Percentiles rank a stretch among this genome's conserved stretches.
Evolutionary conservation across 495 filamentous ascomycete species (phyloP).

Genomic region (Tuber melanosporum): DNA sequence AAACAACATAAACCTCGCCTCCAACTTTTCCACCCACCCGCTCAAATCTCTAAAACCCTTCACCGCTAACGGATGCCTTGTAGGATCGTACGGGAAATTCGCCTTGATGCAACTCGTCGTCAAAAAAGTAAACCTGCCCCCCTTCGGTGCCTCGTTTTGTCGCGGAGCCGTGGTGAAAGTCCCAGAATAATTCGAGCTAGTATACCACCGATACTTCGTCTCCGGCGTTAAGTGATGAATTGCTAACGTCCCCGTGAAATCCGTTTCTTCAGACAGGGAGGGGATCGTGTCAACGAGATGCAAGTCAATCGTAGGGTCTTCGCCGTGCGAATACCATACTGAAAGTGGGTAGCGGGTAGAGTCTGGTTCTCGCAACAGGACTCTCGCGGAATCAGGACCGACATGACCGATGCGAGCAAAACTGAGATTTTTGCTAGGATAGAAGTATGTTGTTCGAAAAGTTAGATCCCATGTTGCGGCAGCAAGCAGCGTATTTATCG

Average conservation of each 20-base stretch:
- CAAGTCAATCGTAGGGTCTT: conserved; percentile 39
- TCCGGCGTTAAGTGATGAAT: conserved; percentile 53
- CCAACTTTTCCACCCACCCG: conserved; percentile 43
- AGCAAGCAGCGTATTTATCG: conserved; percentile 63
- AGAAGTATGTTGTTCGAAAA: conserved; percentile 58
- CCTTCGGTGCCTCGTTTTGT: conserved; percentile 53
- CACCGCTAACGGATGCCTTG: conserved; percentile 73
- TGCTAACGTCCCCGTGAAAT: conserved; percentile 65
- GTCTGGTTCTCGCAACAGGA: conserved; percentile 80
- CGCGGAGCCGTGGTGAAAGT: conserved; percentile 67
- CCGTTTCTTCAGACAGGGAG: conserved; percentile 62
- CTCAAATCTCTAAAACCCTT: conserved; percentile 66
- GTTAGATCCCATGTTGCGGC: conserved; percentile 66
- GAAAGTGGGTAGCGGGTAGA: conserved; percentile 64
- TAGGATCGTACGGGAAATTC: conserved; percentile 76
- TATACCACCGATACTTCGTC: conserved; percentile 69
- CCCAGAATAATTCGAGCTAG: conserved; percentile 77
- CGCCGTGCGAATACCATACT: conserved; percentile 55
- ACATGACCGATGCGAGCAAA: conserved; percentile 83
- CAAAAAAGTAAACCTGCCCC: conserved; percentile 71
- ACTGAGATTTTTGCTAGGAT: conserved; percentile 66
- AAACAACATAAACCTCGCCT: conserved; percentile 85
- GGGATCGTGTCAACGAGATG: conserved; percentile 38
- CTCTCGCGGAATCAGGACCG: conserved; percentile 67
- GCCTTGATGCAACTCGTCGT: conserved; percentile 87